Percentiles rank a stretch among this genome's conserved stretches.
These are phyloP conservation scores for Neospermospora avenae DNA, from an alignment of 2,329 filamentous ascomycete species.

Conservation along the genomic window DNA sequence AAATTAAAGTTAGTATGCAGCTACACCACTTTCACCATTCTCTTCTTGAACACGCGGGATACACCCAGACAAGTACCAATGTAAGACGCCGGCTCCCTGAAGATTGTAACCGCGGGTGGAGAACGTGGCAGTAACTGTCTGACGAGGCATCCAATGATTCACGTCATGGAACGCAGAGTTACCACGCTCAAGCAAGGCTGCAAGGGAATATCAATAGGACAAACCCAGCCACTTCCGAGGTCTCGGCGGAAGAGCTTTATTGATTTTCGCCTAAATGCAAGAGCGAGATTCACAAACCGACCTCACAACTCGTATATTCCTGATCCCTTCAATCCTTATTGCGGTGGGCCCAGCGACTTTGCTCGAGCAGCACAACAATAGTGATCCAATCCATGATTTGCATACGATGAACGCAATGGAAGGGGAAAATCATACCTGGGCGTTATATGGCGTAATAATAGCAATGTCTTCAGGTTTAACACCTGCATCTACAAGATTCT, in stretches of 20 bases:
- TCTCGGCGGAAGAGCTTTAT: too few species aligned
- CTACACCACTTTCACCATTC: slow-evolving; percentile 7
- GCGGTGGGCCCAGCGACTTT: too few species aligned
- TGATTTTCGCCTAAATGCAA: too few species aligned
- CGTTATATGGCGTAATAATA: slow-evolving; percentile 94
- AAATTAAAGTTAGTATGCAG: slow-evolving; percentile 22
- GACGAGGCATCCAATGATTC: background rate
- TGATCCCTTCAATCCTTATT: too few species aligned
- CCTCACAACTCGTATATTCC: too few species aligned
- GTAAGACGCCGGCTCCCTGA: background rate
- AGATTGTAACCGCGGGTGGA: background rate
- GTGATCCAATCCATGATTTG: background rate
- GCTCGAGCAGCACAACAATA: too few species aligned
- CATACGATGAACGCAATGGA: background rate
- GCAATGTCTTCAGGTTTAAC: slow-evolving; percentile 83
- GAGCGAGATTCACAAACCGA: too few species aligned
- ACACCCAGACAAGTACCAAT: background rate
- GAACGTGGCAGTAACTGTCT: background rate
- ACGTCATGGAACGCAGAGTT: background rate
- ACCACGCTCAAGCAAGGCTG: too few species aligned
- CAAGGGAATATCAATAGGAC: too few species aligned
- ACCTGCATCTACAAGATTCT: slow-evolving; percentile 71
- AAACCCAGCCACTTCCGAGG: too few species aligned
- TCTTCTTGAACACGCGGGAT: slow-evolving; percentile 3
- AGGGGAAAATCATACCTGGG: slow-evolving; percentile 57